These are phyloP conservation scores for Biscutella auriculata DNA, from an alignment of 441 rosid species.

Conservation along the genomic window DNA sequence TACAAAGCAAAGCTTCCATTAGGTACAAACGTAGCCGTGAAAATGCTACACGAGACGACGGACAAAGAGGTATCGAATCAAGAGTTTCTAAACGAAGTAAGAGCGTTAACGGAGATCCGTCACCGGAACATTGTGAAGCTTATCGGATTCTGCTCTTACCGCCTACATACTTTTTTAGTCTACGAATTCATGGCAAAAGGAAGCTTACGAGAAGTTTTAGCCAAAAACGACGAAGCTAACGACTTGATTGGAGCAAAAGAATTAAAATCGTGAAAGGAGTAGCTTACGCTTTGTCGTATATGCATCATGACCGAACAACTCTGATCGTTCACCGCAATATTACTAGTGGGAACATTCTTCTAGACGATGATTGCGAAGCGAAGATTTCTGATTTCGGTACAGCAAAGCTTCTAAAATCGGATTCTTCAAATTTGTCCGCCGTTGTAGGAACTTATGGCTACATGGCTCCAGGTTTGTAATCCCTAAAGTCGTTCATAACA, in stretches of 20 bases:
- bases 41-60: conserved; percentile 5
- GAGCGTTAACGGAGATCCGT: conserved; percentile 18
- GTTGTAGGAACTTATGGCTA: conserved; percentile 28
- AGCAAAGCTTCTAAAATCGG: conserved; percentile 4
- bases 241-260: conserved; percentile 17
- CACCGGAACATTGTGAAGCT: conserved; percentile 29
- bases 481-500: background rate
- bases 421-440: conserved; percentile 19
- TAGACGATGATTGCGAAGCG: conserved; percentile 14
- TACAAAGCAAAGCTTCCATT: conserved; percentile 16
- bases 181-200: conserved; percentile 27
- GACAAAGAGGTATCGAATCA: background rate
- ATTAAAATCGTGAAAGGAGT: conserved; percentile 19
- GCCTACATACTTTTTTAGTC: conserved; percentile 12
- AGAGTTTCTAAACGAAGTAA: conserved; percentile 18
- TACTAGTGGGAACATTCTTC: conserved; percentile 21
- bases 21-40: conserved; percentile 12
- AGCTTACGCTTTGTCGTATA: conserved; percentile 18
- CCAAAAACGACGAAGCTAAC: conserved; percentile 3
- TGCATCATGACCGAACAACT: conserved; percentile 20
- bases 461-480: conserved; percentile 24
- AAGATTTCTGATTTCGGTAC: conserved; percentile 26
- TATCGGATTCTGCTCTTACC: conserved; percentile 20
- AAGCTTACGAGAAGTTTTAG: conserved; percentile 14
- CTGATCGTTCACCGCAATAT: conserved; percentile 26